Evolutionary conservation across 2,329 filamentous ascomycete species (phyloP).

Genomic region (Tympanopsis confertula): DNA sequence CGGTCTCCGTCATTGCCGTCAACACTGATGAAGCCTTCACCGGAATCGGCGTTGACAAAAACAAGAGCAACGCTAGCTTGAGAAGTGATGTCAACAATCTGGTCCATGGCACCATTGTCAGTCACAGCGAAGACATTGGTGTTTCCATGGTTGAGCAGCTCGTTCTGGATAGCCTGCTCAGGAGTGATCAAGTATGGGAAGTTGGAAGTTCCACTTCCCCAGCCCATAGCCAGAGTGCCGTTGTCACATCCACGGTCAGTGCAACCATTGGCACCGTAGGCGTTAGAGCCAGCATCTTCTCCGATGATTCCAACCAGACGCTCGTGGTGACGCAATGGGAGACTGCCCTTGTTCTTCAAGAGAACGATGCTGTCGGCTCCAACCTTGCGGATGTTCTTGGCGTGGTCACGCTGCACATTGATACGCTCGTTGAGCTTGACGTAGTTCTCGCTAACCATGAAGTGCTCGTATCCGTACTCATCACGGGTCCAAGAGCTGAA

Average conservation of each 20-base stretch:
- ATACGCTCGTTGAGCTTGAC: constrained; percentile 61
- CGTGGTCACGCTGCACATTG: constrained; percentile 35
- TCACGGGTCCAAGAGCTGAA: constrained; percentile 56
- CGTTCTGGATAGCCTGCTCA: constrained; percentile 45
- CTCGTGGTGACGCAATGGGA: constrained; percentile 28
- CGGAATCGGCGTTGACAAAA: constrained; percentile 63
- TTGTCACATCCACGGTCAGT: constrained; percentile 56
- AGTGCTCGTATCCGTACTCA: not conserved
- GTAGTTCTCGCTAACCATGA: constrained; percentile 13
- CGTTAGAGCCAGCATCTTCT: constrained; percentile 36
- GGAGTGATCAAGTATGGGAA: constrained; percentile 60
- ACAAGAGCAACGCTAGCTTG: constrained; percentile 38
- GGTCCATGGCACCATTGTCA: constrained; percentile 36
- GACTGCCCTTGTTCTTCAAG: constrained; percentile 51
- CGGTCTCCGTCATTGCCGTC: constrained; percentile 62
- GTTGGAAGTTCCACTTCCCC: constrained; percentile 59
- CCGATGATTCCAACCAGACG: constrained; percentile 30
- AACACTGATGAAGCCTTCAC: constrained; percentile 61
- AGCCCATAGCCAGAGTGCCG: constrained; percentile 60
- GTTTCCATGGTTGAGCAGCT: constrained; percentile 31
- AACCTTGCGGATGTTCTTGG: constrained; percentile 22
- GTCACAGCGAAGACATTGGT: constrained; percentile 52
- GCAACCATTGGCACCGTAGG: constrained; percentile 56
- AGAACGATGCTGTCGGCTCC: constrained; percentile 45
- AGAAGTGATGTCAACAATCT: constrained; percentile 12